Base-by-base conservation (phyloP, 1,284 basidiomycete genomes). In the Rhodotorula sp. region DNA sequence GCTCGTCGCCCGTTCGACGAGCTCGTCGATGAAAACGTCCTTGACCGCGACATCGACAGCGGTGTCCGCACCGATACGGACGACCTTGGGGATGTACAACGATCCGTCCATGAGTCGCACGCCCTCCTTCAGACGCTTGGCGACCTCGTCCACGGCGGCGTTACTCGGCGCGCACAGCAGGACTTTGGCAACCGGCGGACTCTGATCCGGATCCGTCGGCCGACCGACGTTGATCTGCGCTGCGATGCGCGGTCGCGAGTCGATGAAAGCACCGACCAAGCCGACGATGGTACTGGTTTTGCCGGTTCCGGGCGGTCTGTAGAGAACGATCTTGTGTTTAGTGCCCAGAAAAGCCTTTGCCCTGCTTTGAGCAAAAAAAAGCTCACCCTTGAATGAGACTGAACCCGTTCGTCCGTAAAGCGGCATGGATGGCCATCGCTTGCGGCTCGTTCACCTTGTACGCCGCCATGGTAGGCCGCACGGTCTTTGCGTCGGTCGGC, bases 201-300 rank as follows among this genome's bases (percentile, higher is more conserved):
- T 4, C 84, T 81, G 3, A 84, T 79, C n/a, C 82, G 82, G 66
- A 14, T 52, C 43, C 45, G 72, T 69, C 16, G 68, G 59, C 12
- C 66, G 58, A 55, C 73, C 73, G 28, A 67, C 69, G 26, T 31
- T 47, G 69, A 74, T 68, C n/a, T 68, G 70, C 2, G 62, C 63
- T 10, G 76, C 68, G 28, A 62, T 62, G 47, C 72, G 70, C 16
- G 71, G 64, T 6, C 70, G 68, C n/a, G 64, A 95, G 81, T 76
- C 75, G 61, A 76, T 55, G 79, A 91, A 94, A 12, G 89, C 87
- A 54, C 92, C 89, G 3, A 97, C 90, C n/a, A 99, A 85, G 26
- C 92, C 93, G 77, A 93, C 92, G 75, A 99, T 99, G 0, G 97
- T 99, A 62, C 93, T 97, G 16, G 97, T 99, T 83, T 99, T 99